A percentile compares a stretch with the other conserved stretches of the same genome.
These are phyloP conservation scores for Amanita subjunquillea DNA, from an alignment of 768 basidiomycete species.

Conservation along the genomic window DNA sequence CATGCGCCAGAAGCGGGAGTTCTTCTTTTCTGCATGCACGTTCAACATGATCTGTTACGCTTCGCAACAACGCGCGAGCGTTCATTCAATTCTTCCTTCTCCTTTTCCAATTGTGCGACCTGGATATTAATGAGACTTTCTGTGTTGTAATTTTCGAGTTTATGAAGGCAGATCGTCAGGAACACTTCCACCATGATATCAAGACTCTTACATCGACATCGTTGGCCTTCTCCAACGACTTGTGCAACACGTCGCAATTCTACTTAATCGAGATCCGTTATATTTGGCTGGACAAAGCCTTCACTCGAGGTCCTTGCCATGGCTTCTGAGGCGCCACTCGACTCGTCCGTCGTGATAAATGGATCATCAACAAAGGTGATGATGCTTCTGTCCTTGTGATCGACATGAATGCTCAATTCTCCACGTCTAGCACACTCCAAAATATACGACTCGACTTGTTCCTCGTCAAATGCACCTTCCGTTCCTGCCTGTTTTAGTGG, in stretches of 20 bases:
- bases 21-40: conserved; percentile 93
- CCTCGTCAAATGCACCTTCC: conserved; percentile 52
- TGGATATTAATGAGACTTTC: conserved; percentile 82
- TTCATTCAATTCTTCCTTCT: conserved; percentile 81
- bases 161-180: conserved; percentile 26
- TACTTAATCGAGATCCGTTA: conserved; percentile 67
- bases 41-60: conserved; percentile 87
- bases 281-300: conserved; percentile 54
- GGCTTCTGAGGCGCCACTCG: conserved; percentile 7
- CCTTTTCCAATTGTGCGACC: conserved; percentile 93
- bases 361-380: conserved; percentile 76
- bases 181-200: too few relatives aligned
- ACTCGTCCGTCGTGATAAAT: conserved; percentile 33
- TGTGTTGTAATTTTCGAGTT: conserved; percentile 77
- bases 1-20: conserved; percentile 51
- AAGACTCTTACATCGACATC: conserved; percentile 29
- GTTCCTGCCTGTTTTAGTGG: conserved; percentile 54
- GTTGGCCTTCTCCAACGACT: conserved; percentile 42
- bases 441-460: conserved; percentile 81
- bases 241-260: conserved; percentile 60
- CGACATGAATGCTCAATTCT: conserved; percentile 77
- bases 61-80: conserved; percentile 76
- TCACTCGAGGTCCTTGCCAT: conserved; percentile 18
- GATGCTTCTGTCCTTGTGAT: conserved; percentile 74
- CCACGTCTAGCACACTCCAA: conserved; percentile 87